A percentile compares a stretch with the other conserved stretches of the same genome.
These are phyloP conservation scores for Neopestalotiopsis sp. DNA, from an alignment of 2,329 filamentous ascomycete species.

Conservation along the genomic window DNA sequence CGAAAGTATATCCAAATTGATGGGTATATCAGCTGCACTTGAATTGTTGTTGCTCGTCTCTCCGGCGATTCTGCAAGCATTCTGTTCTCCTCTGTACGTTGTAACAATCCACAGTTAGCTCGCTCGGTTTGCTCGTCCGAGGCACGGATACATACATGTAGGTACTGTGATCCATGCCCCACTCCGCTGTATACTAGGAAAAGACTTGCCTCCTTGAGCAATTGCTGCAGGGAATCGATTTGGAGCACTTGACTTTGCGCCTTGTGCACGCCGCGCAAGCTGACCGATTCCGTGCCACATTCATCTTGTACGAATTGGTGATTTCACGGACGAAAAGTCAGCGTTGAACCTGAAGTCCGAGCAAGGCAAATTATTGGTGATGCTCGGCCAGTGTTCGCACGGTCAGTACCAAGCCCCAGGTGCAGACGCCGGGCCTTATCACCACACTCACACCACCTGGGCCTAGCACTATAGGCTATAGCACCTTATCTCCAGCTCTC, in stretches of 20 bases:
- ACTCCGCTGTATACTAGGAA: background rate
- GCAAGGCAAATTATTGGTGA: background rate
- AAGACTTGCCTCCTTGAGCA: constrained; percentile 38
- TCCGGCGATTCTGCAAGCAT: constrained; percentile 20
- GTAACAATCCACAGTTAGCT: constrained; percentile 28
- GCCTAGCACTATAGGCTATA: background rate
- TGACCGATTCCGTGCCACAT: constrained; percentile 26
- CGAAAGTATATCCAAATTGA: constrained; percentile 16
- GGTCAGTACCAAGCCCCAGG: background rate
- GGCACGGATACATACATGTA: background rate
- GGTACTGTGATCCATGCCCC: constrained; percentile 15
- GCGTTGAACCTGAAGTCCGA: background rate
- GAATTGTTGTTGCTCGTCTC: background rate
- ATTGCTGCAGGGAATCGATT: constrained; percentile 44
- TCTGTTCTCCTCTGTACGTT: constrained; percentile 17
- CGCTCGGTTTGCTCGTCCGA: constrained; percentile 7
- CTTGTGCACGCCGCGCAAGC: constrained; percentile 37
- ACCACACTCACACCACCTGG: background rate
- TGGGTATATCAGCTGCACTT: background rate
- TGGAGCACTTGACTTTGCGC: constrained; percentile 44
- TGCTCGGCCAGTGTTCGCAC: background rate
- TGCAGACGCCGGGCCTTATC: background rate
- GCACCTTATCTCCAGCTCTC: background rate
- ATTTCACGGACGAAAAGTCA: background rate
- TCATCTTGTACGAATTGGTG: constrained; percentile 2